Percentiles rank a stretch among this genome's conserved stretches.
Conservation (phyloP, 148 eudicot species). For the Oxyria digyna region DNA sequence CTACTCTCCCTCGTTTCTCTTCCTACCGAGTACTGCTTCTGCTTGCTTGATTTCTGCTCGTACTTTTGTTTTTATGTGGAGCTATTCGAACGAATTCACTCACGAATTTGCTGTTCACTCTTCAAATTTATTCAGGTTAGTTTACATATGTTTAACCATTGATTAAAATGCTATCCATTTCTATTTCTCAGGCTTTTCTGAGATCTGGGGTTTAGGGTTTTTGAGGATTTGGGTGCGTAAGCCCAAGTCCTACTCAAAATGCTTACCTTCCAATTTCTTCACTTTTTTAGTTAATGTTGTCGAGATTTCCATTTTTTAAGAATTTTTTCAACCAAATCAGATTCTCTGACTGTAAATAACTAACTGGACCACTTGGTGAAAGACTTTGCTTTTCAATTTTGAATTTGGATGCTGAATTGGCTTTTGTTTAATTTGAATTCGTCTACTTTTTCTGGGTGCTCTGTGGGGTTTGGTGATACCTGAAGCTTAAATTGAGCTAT, state of each 20-base stretch:
- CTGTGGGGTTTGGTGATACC: conserved; percentile 5
- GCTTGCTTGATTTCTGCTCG: not conserved
- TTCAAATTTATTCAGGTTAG: not conserved
- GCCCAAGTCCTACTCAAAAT: not conserved
- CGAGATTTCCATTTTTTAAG: not conserved
- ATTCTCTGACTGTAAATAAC: conserved; percentile 3
- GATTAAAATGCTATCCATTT: not conserved
- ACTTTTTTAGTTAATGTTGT: not conserved
- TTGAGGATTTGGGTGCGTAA: not conserved
- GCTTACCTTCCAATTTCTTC: not conserved
- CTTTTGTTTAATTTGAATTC: not conserved
- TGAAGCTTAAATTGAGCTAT: not conserved
- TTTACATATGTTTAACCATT: not conserved
- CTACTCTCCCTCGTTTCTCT: not conserved
- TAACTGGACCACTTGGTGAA: not conserved
- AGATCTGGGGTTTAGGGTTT: conserved; percentile 1
- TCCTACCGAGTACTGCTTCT: not conserved
- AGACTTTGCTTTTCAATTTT: conserved; percentile 3
- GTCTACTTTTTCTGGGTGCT: not conserved
- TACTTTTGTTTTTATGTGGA: not conserved
- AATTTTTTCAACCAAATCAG: not conserved
- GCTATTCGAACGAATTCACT: not conserved
- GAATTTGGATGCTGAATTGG: conserved; percentile 5
- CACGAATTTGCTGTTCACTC: not conserved
- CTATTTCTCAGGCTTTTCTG: not conserved